Evolutionary conservation across 495 filamentous ascomycete species (phyloP), one percentile per base, ranked within the genome.

Genomic region (Penicillium simplicissimum): DNA sequence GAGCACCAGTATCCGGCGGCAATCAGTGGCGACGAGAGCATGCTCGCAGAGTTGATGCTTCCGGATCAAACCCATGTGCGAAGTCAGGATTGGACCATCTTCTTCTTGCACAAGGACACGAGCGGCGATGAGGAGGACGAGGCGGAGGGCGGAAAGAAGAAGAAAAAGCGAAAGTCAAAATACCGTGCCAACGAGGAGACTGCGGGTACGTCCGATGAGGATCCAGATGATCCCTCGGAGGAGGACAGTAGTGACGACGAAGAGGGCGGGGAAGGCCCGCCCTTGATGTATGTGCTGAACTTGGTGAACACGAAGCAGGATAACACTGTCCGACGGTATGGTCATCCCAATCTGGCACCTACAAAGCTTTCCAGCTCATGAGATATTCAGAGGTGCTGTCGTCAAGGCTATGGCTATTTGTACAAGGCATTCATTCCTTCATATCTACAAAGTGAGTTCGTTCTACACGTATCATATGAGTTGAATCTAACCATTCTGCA

Each of bases 381-480:
- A 28, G 23, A 42, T 11, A 13, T 14, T 35, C 58, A 90, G 93
- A 83, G 95, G 95, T 57, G 96, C 95, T 2, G 87, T 96, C 33
- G 93, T 97, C 33, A 98, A 97, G 76, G 93, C 95, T 2, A 98
- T 98, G 95, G 95, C 95, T n/a, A 97, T 98, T 64, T 98, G 95
- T 77, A 98, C 95, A 5, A 81, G 94, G 49, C 95, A 98, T 79
- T 93, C 95, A n/a, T 98, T 98, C 71, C 82, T 98, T 54, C 94
- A 98, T 74, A 98, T 98, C 58, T 98, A 98, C 76, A 98, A 98
- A 84, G 92, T 92, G 69, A 52, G n/a, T n/a, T n/a, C n/a, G n/a
- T n/a, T n/a, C n/a, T n/a, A n/a, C n/a, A n/a, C n/a, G n/a, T 33
- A 19, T 25, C 7, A 21, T 33, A 19, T 25, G 7, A 21, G 57